Conservation (phyloP, 1,284 basidiomycete species). For the Apiotrichum sp. region DNA sequence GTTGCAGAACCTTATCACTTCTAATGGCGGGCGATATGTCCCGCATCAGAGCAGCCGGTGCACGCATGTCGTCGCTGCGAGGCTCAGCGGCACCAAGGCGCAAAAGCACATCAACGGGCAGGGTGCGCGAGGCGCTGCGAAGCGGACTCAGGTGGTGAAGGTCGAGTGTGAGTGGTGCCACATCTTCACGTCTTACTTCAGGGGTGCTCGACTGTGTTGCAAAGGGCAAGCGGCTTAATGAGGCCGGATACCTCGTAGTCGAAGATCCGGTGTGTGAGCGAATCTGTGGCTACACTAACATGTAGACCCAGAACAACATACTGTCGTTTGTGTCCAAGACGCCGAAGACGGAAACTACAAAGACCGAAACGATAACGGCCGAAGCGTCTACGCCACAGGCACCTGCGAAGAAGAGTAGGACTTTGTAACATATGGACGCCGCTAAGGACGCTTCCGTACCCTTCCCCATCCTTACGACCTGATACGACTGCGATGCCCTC, state of each 20-base stretch:
- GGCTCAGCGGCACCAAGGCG: constrained; percentile 41
- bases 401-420: too few relatives aligned
- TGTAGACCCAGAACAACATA: constrained; percentile 36
- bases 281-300: too few relatives aligned
- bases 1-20: constrained; percentile 43
- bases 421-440: too few relatives aligned
- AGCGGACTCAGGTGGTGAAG: constrained; percentile 36
- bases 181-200: too few relatives aligned
- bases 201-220: constrained; percentile 43
- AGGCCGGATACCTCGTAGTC: constrained; percentile 41
- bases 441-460: too few relatives aligned
- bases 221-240: constrained; percentile 32
- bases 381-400: too few relatives aligned
- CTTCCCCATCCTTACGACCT: too few relatives aligned
- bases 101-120: constrained; percentile 46
- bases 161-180: constrained; percentile 45
- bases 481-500: background rate
- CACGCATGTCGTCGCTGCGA: constrained; percentile 44
- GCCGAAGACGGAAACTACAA: too few relatives aligned
- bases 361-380: too few relatives aligned
- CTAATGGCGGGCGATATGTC: constrained; percentile 40
- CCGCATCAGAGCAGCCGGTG: constrained; percentile 33
- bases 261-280: constrained; percentile 37
- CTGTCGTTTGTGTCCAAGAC: too few relatives aligned
- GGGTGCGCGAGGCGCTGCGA: constrained; percentile 26